phyloP scores from a whole-genome alignment of 2,329 filamentous ascomycete species.

The Clarireedia paspali region DNA sequence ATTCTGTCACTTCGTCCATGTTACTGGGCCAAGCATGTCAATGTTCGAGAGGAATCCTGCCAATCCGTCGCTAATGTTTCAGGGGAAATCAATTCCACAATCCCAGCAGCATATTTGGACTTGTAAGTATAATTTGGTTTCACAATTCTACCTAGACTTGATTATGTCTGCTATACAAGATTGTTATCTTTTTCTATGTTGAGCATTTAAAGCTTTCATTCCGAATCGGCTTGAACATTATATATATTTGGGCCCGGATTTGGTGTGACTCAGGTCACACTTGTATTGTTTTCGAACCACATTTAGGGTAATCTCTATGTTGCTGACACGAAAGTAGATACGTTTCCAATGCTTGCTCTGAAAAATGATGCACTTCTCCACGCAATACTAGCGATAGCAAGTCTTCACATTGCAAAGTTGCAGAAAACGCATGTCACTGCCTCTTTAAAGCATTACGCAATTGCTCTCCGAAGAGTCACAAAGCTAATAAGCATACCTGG shows the following conservation, averaged over 20 bases:
- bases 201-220: not conserved
- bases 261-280: no score
- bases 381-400: slow-evolving; percentile 80
- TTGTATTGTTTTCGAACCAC: not conserved
- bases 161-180: not conserved
- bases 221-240: no score
- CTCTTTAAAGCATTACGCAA: slow-evolving; percentile 86
- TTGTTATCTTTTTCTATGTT: not conserved
- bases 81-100: slow-evolving; percentile 50
- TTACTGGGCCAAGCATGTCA: slow-evolving; percentile 79
- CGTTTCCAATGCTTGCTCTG: slow-evolving; percentile 74
- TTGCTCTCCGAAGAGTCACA: slow-evolving; percentile 71
- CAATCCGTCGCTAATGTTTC: slow-evolving; percentile 61
- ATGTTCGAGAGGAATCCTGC: slow-evolving; percentile 77
- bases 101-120: slow-evolving; percentile 60
- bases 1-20: slow-evolving; percentile 87
- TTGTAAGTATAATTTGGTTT: slow-evolving; percentile 35
- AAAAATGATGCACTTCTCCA: slow-evolving; percentile 83
- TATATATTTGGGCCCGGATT: no score
- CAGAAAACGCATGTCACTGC: slow-evolving; percentile 67
- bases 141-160: no score
- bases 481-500: slow-evolving; percentile 63
- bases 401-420: slow-evolving; percentile 79
- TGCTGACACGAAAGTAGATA: slow-evolving; percentile 43
- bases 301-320: not conserved